Evolutionary conservation across 495 filamentous ascomycete genomes (phyloP), one percentile per base, ranked within the genome.

Genomic region (Lasiosphaeria ovina): DNA sequence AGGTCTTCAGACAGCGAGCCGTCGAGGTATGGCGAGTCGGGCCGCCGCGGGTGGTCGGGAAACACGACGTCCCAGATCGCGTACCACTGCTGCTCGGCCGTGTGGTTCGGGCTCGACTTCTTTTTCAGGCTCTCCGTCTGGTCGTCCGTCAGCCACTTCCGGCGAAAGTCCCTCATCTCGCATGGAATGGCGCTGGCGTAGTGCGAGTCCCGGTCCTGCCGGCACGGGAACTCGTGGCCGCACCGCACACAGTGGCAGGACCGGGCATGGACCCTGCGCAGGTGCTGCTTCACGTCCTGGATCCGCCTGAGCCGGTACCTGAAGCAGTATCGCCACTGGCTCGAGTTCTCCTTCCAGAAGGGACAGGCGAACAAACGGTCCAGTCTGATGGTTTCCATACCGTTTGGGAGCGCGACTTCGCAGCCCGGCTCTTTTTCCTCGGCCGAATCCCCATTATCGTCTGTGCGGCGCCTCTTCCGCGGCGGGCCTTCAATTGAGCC

Each of bases 51-150:
- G 10, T 49, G 5, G 31, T 11, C 52, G 8, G 58, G 58, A 14
- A 55, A 55, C 16, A 60, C 31, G 32, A 60, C 47, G 9, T 60
- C 51, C 58, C 58, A 60, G 33, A 60, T 55, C 4, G 38, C 51
- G 16, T 60, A 60, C 58, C 58, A 60, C 7, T 60, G 58, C 42
- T 55, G 33, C 33, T 60, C 58, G 4, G 44, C 12, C 6, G 51
- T 35, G 51, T 17, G 31, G 24, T 49, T 49, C 10, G 44, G 6
- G 44, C n/a, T 49, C 3, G 40, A 56, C 12, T 33, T 49, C 45
- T 34, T 57, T 1, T 3, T 32, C 9, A 57, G 32, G 8, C 3
- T 4, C n/a, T 48, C 31, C 31, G 35, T 57, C 33, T 50, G 24
- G n/a, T 7, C 32, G 7, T 49, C 31, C 31, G 31, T 49, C 1